Base-by-base conservation (phyloP, 2,329 filamentous ascomycete genomes). In the Alternaria alternata region DNA sequence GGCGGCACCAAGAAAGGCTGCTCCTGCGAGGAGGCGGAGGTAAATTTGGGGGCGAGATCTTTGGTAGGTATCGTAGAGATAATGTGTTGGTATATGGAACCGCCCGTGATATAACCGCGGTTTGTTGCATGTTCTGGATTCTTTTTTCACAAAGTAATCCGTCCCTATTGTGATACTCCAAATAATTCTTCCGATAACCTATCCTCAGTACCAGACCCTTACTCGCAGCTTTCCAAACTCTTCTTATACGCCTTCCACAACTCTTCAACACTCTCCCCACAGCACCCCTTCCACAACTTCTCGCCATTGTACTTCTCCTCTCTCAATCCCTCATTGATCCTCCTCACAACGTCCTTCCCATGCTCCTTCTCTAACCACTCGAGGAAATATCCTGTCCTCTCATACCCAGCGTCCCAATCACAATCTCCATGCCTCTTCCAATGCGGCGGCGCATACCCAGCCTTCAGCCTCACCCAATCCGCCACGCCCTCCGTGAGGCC, bases 401-500 rank as follows among this genome's bases (percentile, higher is more conserved):
- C 90, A 79, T 98, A 98, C 0, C 94, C 94, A 39, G 85, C 86
- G 77, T 97, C 93, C 94, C 94, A 97, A n/a, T 85, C 84, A 18
- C 86, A 85, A 18, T 83, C 80, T 3, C 77, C 75, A 24, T 82
- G 81, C 42, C 79, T 79, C 74, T 87, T 89, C 94, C 94, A 98
- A 80, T 97, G 94, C 51, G 92, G 91, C 41, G 94, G 92, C 8
- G 83, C 87, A 28, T 96, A 84, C 0, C 85, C 86, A 51, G 89
- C 89, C 65, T 87, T 88, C 62, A 98, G 81, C 2, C 94, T 86
- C 24, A 98, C 94, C 87, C 92, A 98, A 79, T 98, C 95, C 20
- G 94, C 94, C 54, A 98, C 88, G 0, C 94, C 94, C 79, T 98
- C 94, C 57, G 96, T 89, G 47, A 98, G 79, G 0, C 95, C 95